Conservation (phyloP, 495 filamentous ascomycete species). For the Podospora sp. region DNA sequence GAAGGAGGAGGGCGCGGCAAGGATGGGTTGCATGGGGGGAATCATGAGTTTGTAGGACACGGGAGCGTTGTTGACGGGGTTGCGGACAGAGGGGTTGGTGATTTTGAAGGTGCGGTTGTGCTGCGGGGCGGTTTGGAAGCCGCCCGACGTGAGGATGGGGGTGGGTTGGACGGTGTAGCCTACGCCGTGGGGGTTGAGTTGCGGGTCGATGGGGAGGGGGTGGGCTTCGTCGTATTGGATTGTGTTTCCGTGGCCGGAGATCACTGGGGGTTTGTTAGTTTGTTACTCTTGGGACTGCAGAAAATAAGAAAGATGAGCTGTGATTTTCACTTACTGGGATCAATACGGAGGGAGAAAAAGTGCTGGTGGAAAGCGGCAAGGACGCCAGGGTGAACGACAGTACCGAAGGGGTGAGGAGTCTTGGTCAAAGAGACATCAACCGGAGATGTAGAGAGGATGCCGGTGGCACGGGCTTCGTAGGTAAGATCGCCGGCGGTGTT, state of each 20-base stretch:
- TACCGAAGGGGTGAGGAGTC: conserved; percentile 70
- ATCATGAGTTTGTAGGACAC: conserved; percentile 76
- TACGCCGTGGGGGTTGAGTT: conserved; percentile 75
- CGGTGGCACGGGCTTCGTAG: conserved; percentile 79
- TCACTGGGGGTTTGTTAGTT: too few species aligned
- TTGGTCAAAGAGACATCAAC: conserved; percentile 56
- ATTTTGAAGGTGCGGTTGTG: conserved; percentile 77
- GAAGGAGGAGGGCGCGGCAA: conserved; percentile 65
- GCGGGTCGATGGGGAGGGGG: conserved; percentile 45
- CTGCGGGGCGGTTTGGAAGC: conserved; percentile 62
- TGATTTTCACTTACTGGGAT: too few species aligned
- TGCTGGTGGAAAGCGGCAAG: conserved; percentile 76
- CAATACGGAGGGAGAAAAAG: conserved; percentile 81
- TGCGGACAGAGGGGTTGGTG: conserved; percentile 66
- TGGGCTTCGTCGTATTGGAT: conserved; percentile 66
- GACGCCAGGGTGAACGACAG: conserved; percentile 78
- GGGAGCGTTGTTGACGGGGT: conserved; percentile 71
- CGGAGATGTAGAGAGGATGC: conserved; percentile 78
- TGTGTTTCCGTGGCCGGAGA: conserved; percentile 60
- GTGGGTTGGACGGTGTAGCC: conserved; percentile 57
- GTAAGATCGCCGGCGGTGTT: conserved; percentile 76
- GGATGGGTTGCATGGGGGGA: conserved; percentile 73
- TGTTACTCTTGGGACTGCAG: too few species aligned
- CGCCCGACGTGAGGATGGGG: conserved; percentile 57
- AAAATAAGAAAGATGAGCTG: too few species aligned